A percentile compares a stretch with the other conserved stretches of the same genome.
phyloP scores from a whole-genome alignment of 1,284 basidiomycete genomes.

The Irpex sp. region DNA sequence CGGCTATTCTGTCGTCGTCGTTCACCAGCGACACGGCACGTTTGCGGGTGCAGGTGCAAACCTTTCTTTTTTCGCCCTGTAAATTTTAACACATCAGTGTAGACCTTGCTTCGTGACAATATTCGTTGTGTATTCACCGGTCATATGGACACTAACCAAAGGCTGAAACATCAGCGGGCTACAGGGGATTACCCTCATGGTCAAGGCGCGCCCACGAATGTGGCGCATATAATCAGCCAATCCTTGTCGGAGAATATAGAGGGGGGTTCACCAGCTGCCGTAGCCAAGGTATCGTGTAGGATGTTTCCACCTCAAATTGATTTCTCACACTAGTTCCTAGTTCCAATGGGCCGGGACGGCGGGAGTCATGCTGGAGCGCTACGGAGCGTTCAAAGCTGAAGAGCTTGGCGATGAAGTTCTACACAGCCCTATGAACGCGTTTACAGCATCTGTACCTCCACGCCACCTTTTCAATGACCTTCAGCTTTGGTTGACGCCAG shows the following conservation, averaged over 20 bases:
- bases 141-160: neutral
- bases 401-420: constrained; percentile 6
- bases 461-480: neutral
- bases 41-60: neutral
- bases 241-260: neutral
- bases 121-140: neutral
- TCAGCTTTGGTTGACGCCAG: neutral
- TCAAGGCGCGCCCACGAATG: constrained; percentile 1
- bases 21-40: neutral
- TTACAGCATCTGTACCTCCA: constrained; percentile 5
- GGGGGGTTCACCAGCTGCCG: neutral
- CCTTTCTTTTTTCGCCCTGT: neutral
- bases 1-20: neutral
- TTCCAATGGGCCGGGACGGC: neutral
- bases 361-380: neutral
- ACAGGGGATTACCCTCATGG: neutral
- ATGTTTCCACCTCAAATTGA: neutral
- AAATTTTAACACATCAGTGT: neutral
- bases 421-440: constrained; percentile 12
- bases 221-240: constrained; percentile 13
- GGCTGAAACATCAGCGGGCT: neutral
- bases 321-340: neutral
- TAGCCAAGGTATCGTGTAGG: neutral
- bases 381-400: constrained; percentile 3
- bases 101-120: neutral